Base-by-base conservation (phyloP, 345 rosid species). In the Citrus maxima region DNA sequence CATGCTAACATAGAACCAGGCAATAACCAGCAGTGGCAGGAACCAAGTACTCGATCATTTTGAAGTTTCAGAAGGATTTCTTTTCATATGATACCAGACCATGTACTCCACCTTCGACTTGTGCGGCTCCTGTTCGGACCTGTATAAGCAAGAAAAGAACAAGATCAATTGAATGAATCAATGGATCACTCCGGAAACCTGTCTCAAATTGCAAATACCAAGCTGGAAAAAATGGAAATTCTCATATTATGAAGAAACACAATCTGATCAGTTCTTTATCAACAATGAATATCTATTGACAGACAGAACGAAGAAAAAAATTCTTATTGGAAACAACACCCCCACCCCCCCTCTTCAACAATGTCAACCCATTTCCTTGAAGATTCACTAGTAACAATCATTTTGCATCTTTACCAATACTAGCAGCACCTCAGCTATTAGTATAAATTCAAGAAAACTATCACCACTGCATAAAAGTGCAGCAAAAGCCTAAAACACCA, bases 91-190 rank as follows among this genome's bases (percentile, higher is more conserved):
- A 93, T 78, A 88, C 80, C 79, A 95, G 84, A 42, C 95, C 95
- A 25, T 92, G 98, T 27, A 93, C 84, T 79, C 95, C 98, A 14
- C 98, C 99, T 88, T 93, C 97, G 34, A 85, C 84, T 80, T 93
- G 97, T 30, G 99, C 99, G 22, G 99, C 99, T 73, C 98, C 95
- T 1, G 98, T 90, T 56, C 97, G 88, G 24, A 89, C 92, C 99
- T 95, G 81, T 49, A 59, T 38, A 64, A 61, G 63, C 67, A 80
- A 76, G n/a, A 61, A 40, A 35, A 25, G 21, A 42, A 67, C 22
- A 73, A 76, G 63, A 32, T 78, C 40, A 71, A 61, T 19, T 21
- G 63, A 28, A 16, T 5, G 0, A 4, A 37, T 59, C n/a, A 24
- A 35, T 3, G 0, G 7, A 34, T 32, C n/a, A 22, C 30, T 71